phyloP scores from a whole-genome alignment of 2,329 filamentous ascomycete genomes.

The Dothideomycetidae sp. region DNA sequence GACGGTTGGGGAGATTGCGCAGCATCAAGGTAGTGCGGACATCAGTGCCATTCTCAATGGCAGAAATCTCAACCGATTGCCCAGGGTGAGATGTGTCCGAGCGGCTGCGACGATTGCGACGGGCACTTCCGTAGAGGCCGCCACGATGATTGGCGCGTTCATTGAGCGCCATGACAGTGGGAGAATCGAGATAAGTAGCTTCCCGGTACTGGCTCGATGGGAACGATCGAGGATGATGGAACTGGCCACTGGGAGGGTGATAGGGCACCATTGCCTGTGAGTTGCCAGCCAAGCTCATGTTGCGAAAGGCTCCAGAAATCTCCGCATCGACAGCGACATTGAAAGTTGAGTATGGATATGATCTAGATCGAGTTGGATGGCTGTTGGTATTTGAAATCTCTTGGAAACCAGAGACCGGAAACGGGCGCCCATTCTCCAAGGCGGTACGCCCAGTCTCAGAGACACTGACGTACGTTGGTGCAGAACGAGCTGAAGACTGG shows the following conservation, averaged over 20 bases:
- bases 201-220: background rate
- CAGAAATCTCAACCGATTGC: constrained; percentile 26
- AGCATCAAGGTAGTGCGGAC: constrained; percentile 59
- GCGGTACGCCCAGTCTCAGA: background rate
- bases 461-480: background rate
- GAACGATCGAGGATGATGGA: background rate
- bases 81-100: constrained; percentile 16
- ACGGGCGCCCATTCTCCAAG: background rate
- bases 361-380: background rate
- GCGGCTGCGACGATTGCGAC: background rate
- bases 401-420: background rate
- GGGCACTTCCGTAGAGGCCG: background rate
- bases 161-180: constrained; percentile 2
- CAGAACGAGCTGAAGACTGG: background rate
- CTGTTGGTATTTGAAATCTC: background rate
- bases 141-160: constrained; percentile 12
- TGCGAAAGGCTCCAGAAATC: background rate
- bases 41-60: constrained; percentile 30
- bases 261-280: background rate
- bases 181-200: background rate
- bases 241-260: background rate
- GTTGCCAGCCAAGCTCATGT: background rate
- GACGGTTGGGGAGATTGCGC: constrained; percentile 85
- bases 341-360: background rate
- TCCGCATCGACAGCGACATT: background rate